Evolutionary conservation across 768 basidiomycete genomes (phyloP).

Genomic region (Daedaleopsis nitida): DNA sequence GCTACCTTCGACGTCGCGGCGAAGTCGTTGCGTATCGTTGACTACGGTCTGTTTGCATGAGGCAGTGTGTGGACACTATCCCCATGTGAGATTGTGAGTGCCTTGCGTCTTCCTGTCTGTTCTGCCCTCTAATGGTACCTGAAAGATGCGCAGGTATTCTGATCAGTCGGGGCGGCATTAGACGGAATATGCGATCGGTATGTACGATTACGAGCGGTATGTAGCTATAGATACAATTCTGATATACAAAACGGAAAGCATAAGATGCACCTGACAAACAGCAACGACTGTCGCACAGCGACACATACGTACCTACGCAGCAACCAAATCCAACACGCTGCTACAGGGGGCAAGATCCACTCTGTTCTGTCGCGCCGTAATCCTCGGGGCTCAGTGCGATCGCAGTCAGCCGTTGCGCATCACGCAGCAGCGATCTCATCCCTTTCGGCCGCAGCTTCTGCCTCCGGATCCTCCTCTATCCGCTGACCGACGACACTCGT

Average conservation of each 20-base stretch:
- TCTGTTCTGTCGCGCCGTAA: too few species aligned
- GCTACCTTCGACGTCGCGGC: slow-evolving; percentile 17
- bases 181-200: too few species aligned
- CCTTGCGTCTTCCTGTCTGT: background rate
- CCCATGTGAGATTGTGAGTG: background rate
- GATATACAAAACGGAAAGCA: background rate
- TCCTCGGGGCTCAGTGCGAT: too few species aligned
- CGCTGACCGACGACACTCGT: slow-evolving; percentile 55
- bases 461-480: slow-evolving; percentile 69
- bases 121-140: background rate
- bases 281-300: background rate
- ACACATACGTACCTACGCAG: background rate
- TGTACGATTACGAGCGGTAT: background rate
- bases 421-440: slow-evolving; percentile 13
- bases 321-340: background rate
- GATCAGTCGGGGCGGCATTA: too few species aligned
- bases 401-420: background rate
- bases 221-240: background rate
- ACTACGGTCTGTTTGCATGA: slow-evolving; percentile 25
- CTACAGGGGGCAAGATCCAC: background rate
- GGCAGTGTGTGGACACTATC: background rate
- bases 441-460: slow-evolving; percentile 57
- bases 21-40: slow-evolving; percentile 23
- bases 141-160: too few species aligned
- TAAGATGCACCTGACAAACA: background rate